Conservation (phyloP, 768 basidiomycete species). For the Cyclocybe aegerita region DNA sequence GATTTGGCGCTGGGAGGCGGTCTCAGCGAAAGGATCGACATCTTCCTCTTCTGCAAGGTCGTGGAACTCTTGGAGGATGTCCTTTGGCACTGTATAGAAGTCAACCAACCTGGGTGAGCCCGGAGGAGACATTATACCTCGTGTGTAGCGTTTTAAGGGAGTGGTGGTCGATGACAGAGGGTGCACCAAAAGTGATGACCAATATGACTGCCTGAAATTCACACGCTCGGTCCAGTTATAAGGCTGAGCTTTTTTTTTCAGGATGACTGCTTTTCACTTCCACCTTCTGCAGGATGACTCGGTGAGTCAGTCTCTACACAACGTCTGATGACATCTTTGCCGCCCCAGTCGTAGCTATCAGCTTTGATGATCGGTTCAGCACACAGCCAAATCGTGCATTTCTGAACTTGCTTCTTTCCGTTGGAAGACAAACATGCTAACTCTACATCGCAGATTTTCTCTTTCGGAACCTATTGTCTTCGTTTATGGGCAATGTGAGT, state of each 20-base stretch:
- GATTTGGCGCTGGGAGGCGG: constrained; percentile 90
- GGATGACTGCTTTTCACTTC: constrained; percentile 2
- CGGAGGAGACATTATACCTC: constrained; percentile 57
- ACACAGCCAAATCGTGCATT: constrained; percentile 68
- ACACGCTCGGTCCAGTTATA: constrained; percentile 25
- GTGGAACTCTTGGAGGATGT: constrained; percentile 91
- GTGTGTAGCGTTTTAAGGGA: constrained; percentile 15
- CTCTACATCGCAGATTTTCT: no score
- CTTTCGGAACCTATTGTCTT: no score
- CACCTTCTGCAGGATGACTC: constrained; percentile 6
- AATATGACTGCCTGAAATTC: constrained; percentile 24
- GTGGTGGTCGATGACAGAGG: constrained; percentile 23
- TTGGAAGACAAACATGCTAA: no score
- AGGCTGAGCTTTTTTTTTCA: constrained; percentile 22
- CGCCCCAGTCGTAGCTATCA: constrained; percentile 72
- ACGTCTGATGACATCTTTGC: constrained; percentile 63
- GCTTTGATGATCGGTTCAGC: constrained; percentile 69
- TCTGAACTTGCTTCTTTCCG: constrained; percentile 39
- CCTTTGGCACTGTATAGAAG: constrained; percentile 91
- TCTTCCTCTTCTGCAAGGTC: constrained; percentile 94
- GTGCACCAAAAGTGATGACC: constrained; percentile 24
- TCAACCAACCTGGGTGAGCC: constrained; percentile 75
- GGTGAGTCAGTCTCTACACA: constrained; percentile 15
- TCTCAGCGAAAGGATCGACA: constrained; percentile 89
- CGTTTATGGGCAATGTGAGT: constrained; percentile 10